These are phyloP conservation scores for Penicillium janthinellum DNA, from an alignment of 2,329 filamentous ascomycete species.

Conservation along the genomic window DNA sequence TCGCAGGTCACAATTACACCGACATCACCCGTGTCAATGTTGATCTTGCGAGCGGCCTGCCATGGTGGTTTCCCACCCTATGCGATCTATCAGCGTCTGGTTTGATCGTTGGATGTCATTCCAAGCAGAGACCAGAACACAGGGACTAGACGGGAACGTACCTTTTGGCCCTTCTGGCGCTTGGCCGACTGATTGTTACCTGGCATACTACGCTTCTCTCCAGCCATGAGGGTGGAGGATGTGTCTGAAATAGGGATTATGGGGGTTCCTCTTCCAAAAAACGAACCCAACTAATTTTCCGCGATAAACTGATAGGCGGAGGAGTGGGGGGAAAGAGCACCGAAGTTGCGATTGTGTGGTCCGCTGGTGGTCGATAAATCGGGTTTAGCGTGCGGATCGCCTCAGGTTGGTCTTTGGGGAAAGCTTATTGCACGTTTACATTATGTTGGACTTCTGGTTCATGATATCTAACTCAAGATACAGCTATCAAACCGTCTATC, in stretches of 20 bases:
- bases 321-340: conserved; percentile 3
- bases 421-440: conserved; percentile 10
- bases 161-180: conserved; percentile 33
- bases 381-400: conserved; percentile 25
- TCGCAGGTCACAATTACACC: conserved; percentile 67
- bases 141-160: neutral
- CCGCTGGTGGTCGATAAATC: conserved; percentile 13
- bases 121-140: neutral
- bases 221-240: conserved; percentile 25
- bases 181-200: conserved; percentile 30
- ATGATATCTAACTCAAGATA: neutral
- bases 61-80: conserved; percentile 27
- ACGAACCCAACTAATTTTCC: neutral
- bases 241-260: neutral
- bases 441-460: neutral
- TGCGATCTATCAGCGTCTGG: conserved; percentile 9
- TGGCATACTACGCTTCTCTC: conserved; percentile 37
- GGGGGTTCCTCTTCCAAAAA: neutral
- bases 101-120: neutral
- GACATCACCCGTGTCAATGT: conserved; percentile 54
- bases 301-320: conserved; percentile 8
- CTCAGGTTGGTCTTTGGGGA: conserved; percentile 6
- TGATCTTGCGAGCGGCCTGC: conserved; percentile 34
- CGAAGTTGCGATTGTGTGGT: conserved; percentile 24
- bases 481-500: neutral